Conservation (phyloP, 805 yeast genomes). For the Grigorovia yakushimaensis region DNA sequence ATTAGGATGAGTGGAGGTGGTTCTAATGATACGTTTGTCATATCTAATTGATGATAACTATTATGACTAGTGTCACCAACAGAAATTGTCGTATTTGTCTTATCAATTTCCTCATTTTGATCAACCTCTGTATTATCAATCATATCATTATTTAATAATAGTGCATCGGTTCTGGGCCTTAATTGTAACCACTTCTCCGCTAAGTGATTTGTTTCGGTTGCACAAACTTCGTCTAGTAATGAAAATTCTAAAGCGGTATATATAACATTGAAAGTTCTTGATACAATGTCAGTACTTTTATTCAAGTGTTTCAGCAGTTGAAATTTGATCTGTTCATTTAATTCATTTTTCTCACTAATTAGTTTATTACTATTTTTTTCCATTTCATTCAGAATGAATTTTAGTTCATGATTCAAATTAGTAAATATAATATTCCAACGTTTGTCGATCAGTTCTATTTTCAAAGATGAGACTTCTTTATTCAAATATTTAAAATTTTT, state of each 20-base stretch:
- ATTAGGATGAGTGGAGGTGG: constrained; percentile 5
- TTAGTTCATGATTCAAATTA: constrained; percentile 36
- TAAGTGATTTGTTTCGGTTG: constrained; percentile 28
- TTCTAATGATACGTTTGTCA: not conserved
- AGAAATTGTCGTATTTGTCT: not conserved
- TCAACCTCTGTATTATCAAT: not conserved
- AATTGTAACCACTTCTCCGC: constrained; percentile 30
- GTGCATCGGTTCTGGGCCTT: constrained; percentile 11
- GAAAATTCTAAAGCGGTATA: constrained; percentile 35
- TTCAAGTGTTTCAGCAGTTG: constrained; percentile 17
- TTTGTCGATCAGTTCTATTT: constrained; percentile 38
- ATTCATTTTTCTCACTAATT: not conserved
- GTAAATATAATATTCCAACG: constrained; percentile 49
- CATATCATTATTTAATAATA: constrained; percentile 7
- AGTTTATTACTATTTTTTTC: constrained; percentile 10
- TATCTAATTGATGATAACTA: not conserved
- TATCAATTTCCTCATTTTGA: not conserved
- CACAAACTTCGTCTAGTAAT: constrained; percentile 30
- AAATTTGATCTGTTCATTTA: not conserved
- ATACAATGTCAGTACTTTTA: constrained; percentile 32
- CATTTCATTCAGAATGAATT: constrained; percentile 18
- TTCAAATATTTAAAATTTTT: constrained; percentile 35
- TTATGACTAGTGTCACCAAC: too few relatives aligned
- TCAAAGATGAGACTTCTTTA: constrained; percentile 33
- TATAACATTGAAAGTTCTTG: constrained; percentile 31